phyloP scores from a whole-genome alignment of 768 basidiomycete genomes.

The Naganishia kalamii region DNA sequence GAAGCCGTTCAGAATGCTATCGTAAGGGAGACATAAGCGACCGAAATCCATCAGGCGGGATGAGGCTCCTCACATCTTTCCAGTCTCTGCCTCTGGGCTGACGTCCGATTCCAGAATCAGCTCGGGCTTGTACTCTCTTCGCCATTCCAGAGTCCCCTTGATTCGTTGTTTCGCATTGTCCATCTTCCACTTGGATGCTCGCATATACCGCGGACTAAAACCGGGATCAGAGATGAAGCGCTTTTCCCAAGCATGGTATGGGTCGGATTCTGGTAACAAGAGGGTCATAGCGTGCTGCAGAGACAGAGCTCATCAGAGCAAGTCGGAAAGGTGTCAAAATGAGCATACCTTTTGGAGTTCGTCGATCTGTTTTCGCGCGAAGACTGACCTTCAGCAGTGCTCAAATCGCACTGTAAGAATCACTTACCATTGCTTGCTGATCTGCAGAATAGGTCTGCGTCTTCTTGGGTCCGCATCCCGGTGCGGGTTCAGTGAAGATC shows the following conservation, averaged over 20 bases:
- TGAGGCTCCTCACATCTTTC: constrained; percentile 83
- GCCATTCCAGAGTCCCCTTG: constrained; percentile 73
- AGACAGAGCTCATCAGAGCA: not conserved
- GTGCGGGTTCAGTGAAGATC: constrained; percentile 57
- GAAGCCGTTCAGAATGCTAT: constrained; percentile 78
- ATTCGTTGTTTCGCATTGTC: constrained; percentile 71
- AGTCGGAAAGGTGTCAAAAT: not conserved
- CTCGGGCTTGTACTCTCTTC: constrained; percentile 76
- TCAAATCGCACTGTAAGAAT: not conserved
- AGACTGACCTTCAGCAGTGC: not conserved
- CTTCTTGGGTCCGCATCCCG: constrained; percentile 52
- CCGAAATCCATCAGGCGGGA: too few species aligned
- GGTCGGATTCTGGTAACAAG: constrained; percentile 60
- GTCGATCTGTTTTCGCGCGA: constrained; percentile 49
- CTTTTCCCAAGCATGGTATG: constrained; percentile 69
- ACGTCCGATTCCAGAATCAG: constrained; percentile 73
- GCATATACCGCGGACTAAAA: constrained; percentile 64
- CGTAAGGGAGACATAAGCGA: not conserved
- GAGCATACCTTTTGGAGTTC: constrained; percentile 57
- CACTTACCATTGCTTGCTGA: constrained; percentile 51
- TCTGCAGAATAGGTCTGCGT: constrained; percentile 62
- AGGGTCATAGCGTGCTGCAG: constrained; percentile 63
- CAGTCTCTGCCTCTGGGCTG: constrained; percentile 64
- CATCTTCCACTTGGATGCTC: constrained; percentile 76
- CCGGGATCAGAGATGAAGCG: constrained; percentile 70